Conservation (phyloP, 2,329 filamentous ascomycete species). For the Nannizzia gypsea region DNA sequence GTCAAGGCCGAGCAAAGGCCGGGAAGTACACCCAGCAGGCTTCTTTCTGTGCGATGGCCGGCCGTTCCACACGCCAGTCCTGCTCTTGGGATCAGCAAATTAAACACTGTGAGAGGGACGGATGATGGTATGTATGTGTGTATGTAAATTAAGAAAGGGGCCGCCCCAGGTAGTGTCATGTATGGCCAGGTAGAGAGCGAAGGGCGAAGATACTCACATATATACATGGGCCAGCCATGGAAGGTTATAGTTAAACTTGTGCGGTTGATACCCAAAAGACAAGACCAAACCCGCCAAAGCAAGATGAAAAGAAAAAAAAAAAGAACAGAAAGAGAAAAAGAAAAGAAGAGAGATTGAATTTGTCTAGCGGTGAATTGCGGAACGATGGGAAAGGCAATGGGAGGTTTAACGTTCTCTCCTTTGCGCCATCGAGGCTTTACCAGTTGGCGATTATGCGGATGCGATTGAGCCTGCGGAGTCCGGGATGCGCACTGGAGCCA, state of each 20-base stretch:
- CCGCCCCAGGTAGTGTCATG: too few relatives aligned
- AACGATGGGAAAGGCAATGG: too few relatives aligned
- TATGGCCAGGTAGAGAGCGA: too few relatives aligned
- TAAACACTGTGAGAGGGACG: background rate
- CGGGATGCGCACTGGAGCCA: too few relatives aligned
- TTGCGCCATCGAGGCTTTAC: too few relatives aligned
- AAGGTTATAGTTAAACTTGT: too few relatives aligned
- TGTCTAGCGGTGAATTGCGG: constrained; percentile 2
- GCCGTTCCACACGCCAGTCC: background rate
- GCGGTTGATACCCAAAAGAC: too few relatives aligned
- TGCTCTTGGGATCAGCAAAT: constrained; percentile 2
- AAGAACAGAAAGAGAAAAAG: background rate
- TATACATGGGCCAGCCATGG: background rate
- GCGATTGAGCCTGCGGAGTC: too few relatives aligned
- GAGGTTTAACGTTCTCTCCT: too few relatives aligned
- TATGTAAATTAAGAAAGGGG: background rate
- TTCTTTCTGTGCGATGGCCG: background rate
- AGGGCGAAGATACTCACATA: background rate
- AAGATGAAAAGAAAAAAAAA: background rate
- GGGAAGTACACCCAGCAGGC: background rate
- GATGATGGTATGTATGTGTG: background rate
- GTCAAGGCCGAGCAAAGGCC: too few relatives aligned
- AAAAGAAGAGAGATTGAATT: background rate
- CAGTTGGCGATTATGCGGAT: too few relatives aligned
- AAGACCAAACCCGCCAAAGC: background rate